Conservation (phyloP, 306 rosid genomes). For the Prosopis cineraria region DNA sequence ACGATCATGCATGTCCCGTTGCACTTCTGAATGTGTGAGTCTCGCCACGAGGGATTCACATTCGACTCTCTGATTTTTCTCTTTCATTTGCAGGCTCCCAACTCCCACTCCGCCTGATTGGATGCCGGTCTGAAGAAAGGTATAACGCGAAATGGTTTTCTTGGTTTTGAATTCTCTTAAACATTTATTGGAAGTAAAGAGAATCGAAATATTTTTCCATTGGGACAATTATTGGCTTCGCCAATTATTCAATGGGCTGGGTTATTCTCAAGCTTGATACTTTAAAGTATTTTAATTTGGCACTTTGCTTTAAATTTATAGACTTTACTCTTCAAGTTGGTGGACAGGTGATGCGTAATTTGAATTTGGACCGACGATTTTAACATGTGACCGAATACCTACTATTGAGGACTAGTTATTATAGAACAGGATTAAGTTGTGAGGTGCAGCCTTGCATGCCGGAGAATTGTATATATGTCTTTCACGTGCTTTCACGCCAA, state of each 20-base stretch:
- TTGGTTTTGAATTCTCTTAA: background rate
- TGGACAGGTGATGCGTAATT: background rate
- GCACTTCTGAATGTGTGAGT: background rate
- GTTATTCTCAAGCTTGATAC: background rate
- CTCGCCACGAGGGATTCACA: background rate
- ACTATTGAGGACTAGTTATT: background rate
- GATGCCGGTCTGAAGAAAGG: background rate
- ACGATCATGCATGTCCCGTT: slow-evolving; percentile 12
- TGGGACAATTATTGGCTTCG: background rate
- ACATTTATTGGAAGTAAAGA: background rate
- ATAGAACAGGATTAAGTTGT: background rate
- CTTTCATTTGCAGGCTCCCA: background rate
- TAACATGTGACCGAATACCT: background rate
- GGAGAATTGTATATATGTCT: background rate
- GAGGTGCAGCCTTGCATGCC: background rate
- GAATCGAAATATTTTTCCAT: background rate
- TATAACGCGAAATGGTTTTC: background rate
- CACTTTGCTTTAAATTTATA: background rate
- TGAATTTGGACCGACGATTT: background rate
- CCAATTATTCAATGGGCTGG: background rate
- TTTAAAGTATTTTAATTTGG: background rate
- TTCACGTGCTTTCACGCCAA: background rate
- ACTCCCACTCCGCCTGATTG: background rate
- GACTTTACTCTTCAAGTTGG: background rate
- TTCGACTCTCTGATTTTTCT: background rate